phyloP scores from a whole-genome alignment of 192 early-diverging fungal genomes.

The Chytriomyces hyalinus region DNA sequence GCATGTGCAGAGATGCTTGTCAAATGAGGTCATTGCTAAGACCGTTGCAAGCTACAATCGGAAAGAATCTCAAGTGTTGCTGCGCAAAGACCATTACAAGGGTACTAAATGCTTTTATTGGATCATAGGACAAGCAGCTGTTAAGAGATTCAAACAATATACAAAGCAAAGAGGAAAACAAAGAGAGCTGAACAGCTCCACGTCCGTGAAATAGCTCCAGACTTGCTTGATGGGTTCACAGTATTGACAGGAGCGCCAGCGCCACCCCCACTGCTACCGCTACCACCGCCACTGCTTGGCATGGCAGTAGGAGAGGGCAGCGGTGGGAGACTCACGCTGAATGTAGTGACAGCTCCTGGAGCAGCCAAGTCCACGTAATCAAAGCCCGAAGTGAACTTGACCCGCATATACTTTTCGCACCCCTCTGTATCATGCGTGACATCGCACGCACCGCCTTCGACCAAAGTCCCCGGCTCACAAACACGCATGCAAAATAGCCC shows the following conservation, averaged over 20 bases:
- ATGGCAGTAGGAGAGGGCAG: neutral
- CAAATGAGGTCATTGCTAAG: too few relatives aligned
- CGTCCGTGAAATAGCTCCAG: too few relatives aligned
- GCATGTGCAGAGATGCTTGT: too few relatives aligned
- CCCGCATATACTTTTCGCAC: constrained; percentile 9
- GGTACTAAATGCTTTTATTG: too few relatives aligned
- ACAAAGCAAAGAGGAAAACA: too few relatives aligned
- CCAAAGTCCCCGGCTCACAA: constrained; percentile 27
- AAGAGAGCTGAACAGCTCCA: too few relatives aligned
- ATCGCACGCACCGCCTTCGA: constrained; percentile 28
- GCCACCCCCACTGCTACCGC: neutral
- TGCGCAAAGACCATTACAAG: too few relatives aligned
- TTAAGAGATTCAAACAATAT: too few relatives aligned
- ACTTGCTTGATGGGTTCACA: too few relatives aligned
- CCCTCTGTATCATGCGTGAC: constrained; percentile 39
- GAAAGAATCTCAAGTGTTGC: too few relatives aligned
- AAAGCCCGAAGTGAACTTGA: neutral
- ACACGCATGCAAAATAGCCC: constrained; percentile 46
- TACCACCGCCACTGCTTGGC: neutral
- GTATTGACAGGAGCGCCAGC: neutral
- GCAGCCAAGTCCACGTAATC: neutral
- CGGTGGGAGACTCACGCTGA: neutral
- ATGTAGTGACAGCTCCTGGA: neutral
- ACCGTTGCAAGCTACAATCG: too few relatives aligned
- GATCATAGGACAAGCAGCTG: too few relatives aligned